Evolutionary conservation across 768 basidiomycete species (phyloP).

Genomic region (Sistotremastrum niveocremeum): DNA sequence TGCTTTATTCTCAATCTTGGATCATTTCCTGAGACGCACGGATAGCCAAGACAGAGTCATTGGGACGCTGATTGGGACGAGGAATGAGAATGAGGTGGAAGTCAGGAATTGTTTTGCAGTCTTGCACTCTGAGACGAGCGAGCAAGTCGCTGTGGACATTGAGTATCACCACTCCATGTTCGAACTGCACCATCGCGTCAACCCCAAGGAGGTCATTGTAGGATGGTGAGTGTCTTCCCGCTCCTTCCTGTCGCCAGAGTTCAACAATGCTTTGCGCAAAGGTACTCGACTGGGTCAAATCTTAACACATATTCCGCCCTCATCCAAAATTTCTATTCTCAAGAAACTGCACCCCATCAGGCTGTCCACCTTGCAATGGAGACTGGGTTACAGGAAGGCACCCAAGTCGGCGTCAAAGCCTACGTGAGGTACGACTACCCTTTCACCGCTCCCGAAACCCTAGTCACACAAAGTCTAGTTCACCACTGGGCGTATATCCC

Average conservation of each 20-base stretch:
- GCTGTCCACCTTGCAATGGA: conserved; percentile 88
- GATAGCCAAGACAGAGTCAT: conserved; percentile 80
- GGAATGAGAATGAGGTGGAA: conserved; percentile 53
- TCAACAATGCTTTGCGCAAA: conserved; percentile 16
- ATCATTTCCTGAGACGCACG: conserved; percentile 86
- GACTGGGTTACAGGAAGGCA: conserved; percentile 56
- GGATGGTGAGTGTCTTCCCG: conserved; percentile 71
- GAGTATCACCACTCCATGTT: conserved; percentile 92
- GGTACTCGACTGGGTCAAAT: conserved; percentile 87
- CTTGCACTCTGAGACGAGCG: conserved; percentile 80
- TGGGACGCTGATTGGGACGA: conserved; percentile 82
- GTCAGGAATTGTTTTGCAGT: conserved; percentile 83
- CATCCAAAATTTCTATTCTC: conserved; percentile 94
- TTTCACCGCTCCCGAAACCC: not conserved
- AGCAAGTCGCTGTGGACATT: conserved; percentile 93
- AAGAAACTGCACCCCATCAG: conserved; percentile 78
- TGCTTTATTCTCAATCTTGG: conserved; percentile 88
- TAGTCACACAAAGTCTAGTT: conserved; percentile 28
- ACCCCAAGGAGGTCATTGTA: conserved; percentile 79
- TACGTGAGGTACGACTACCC: conserved; percentile 55
- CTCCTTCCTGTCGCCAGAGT: not conserved
- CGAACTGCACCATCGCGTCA: conserved; percentile 76
- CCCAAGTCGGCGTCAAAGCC: conserved; percentile 66
- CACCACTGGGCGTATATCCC: conserved; percentile 76
- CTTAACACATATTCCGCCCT: conserved; percentile 92